Evolutionary conservation across 2,329 filamentous ascomycete species (phyloP).

Genomic region (Cyclaneusma minus): DNA sequence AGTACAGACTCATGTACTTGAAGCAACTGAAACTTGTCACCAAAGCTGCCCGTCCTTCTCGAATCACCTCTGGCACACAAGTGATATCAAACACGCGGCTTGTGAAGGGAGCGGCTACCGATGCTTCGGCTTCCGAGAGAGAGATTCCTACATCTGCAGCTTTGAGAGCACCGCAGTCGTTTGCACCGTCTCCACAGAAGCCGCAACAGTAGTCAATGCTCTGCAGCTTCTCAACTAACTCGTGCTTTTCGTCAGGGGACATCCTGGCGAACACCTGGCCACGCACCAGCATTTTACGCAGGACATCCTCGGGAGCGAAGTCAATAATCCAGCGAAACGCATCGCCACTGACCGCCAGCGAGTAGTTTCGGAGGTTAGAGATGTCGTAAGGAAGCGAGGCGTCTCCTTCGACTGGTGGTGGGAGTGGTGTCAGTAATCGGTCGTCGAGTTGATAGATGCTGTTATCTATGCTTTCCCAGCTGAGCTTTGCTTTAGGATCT

Average conservation of each 20-base stretch:
- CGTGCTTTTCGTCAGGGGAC: constrained; percentile 98
- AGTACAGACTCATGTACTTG: constrained; percentile 99
- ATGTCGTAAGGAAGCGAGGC: constrained; percentile 76
- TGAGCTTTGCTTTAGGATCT: constrained; percentile 56
- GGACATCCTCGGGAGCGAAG: constrained; percentile 65
- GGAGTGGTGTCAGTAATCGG: constrained; percentile 60
- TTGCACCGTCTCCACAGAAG: constrained; percentile 94
- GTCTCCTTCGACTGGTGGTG: constrained; percentile 56
- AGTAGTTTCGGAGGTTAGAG: constrained; percentile 69
- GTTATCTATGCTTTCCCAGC: constrained; percentile 95
- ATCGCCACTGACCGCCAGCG: constrained; percentile 78
- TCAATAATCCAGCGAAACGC: constrained; percentile 95
- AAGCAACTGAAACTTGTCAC: constrained; percentile 99
- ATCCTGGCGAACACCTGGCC: constrained; percentile 95
- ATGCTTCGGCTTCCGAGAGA: constrained; percentile 91
- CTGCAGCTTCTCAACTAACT: constrained; percentile 92
- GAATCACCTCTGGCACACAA: constrained; percentile 84
- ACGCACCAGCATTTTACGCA: constrained; percentile 76
- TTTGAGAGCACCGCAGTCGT: constrained; percentile 93
- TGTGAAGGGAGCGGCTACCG: constrained; percentile 94
- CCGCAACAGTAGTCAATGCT: constrained; percentile 90
- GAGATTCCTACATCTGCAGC: constrained; percentile 96
- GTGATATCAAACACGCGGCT: constrained; percentile 91
- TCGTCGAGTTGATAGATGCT: constrained; percentile 62
- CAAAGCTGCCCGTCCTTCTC: constrained; percentile 82